Evolutionary conservation across 2,329 filamentous ascomycete genomes (phyloP).

Genomic region (Fusarium sp.): DNA sequence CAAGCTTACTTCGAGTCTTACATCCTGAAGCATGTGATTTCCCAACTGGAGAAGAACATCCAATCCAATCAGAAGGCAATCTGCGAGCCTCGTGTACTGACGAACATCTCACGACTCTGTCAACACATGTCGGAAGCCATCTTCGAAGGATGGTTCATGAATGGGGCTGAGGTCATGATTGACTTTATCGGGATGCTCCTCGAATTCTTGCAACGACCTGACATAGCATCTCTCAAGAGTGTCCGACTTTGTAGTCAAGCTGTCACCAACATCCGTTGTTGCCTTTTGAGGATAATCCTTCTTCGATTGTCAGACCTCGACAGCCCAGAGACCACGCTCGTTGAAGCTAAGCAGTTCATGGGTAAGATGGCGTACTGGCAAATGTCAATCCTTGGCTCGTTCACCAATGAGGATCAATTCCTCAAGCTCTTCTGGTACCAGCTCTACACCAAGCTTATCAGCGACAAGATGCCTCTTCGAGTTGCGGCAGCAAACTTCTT

Average conservation of each 20-base stretch:
- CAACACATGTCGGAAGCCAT: conserved; percentile 87
- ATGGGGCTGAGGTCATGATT: conserved; percentile 83
- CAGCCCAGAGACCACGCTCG: conserved; percentile 66
- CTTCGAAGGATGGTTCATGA: conserved; percentile 96
- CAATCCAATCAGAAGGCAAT: conserved; percentile 77
- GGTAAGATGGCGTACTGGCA: conserved; percentile 96
- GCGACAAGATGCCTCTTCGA: conserved; percentile 73
- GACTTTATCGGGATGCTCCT: conserved; percentile 88
- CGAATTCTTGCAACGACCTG: conserved; percentile 88
- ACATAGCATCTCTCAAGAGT: conserved; percentile 82
- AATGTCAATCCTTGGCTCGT: conserved; percentile 82
- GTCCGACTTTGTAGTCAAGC: conserved; percentile 92
- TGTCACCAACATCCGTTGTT: conserved; percentile 77
- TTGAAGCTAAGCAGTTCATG: conserved; percentile 77
- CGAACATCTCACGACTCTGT: conserved; percentile 85
- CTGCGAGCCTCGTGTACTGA: conserved; percentile 83
- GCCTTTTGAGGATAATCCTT: conserved; percentile 82
- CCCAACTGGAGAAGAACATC: conserved; percentile 75
- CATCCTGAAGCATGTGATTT: conserved; percentile 79
- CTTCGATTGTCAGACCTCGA: conserved; percentile 87
- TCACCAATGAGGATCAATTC: conserved; percentile 82
- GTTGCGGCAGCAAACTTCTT: conserved; percentile 84
- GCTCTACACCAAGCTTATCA: conserved; percentile 88
- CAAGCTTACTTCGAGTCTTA: conserved; percentile 97
- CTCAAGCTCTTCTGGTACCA: conserved; percentile 91